Base-by-base conservation (phyloP, 2,329 filamentous ascomycete species). In the Penicillium brevicompactum region DNA sequence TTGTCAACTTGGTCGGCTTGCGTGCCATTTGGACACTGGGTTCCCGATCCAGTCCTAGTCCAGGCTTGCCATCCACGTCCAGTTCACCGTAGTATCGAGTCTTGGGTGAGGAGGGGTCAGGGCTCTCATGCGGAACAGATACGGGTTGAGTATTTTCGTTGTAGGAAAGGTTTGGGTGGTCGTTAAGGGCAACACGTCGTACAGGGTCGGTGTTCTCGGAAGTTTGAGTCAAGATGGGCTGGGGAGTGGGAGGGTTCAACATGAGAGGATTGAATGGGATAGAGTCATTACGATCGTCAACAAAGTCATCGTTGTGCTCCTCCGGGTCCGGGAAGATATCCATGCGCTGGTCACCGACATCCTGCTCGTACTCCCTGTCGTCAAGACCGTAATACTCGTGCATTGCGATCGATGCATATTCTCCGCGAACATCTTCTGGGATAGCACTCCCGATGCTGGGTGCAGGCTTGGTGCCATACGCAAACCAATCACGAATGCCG, bases 191-290 rank as follows among this genome's bases (percentile, higher is more conserved):
- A 58, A 64, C 58, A 21, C 74, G 74, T 14, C 66, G 64, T n/a
- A 67, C 57, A 13, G 63, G 60, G 34, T 64, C 67, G 7, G 65
- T 62, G 34, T 65, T 59, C 49, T 65, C 53, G 16, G 51, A 51
- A 16, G 61, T 65, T 10, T 69, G 60, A 1, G 65, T 59, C 16
- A 64, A 46, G 30, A 59, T 50, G 8, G 73, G 72, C 41, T 70
- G 70, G 2, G 77, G 77, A 6, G 75, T 77, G 18, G 77, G 76
- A 21, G 77, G 77, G 49, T 80, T 80, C 67, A 80, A 74, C 55
- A 70, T 71, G 16, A 80, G 65, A 3, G 78, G 78, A 40, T 78
- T 76, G n/a, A 74, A 63, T 6, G 60, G 66, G 31, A 70, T 57
- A 21, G n/a, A 30, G 3, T 54, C 55, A 14, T 63, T 48, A 14